Conservation (phyloP, 345 rosid species). For the Barbarea vulgaris region DNA sequence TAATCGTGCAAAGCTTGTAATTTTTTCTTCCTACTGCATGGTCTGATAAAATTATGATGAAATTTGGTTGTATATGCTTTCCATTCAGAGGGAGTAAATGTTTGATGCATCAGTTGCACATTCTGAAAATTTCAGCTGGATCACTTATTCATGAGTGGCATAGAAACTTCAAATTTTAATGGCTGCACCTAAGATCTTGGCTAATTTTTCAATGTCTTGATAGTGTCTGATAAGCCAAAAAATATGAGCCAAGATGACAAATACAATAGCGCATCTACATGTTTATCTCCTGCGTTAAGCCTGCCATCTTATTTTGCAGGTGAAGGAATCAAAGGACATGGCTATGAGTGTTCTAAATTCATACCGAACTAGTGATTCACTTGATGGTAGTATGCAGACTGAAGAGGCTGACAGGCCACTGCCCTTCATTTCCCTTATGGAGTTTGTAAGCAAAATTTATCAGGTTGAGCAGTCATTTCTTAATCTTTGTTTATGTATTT, state of each 20-base stretch:
- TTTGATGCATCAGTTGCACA: conserved; percentile 7
- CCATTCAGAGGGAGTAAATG: conserved; percentile 1
- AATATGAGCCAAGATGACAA: conserved; percentile 12
- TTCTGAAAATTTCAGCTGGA: neutral
- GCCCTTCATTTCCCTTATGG: conserved; percentile 84
- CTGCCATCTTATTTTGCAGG: conserved; percentile 48
- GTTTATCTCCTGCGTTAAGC: neutral
- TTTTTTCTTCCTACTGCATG: neutral
- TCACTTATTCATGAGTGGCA: conserved; percentile 10
- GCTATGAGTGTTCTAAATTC: conserved; percentile 74
- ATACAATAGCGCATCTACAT: neutral
- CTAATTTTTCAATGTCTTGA: conserved; percentile 10
- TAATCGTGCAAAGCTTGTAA: conserved; percentile 4
- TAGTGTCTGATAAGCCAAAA: conserved; percentile 7
- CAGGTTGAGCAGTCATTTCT: conserved; percentile 54
- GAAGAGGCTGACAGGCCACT: conserved; percentile 57
- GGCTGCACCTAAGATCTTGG: neutral
- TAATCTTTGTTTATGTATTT: conserved; percentile 1
- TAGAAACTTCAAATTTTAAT: neutral
- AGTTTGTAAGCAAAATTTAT: conserved; percentile 88
- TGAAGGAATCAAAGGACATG: conserved; percentile 90
- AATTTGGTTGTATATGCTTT: conserved; percentile 13
- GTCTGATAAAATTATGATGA: neutral
- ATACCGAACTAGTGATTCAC: conserved; percentile 55
- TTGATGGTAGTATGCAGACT: conserved; percentile 60